Conservation (phyloP, 306 rosid genomes). For the Glycine tomentella region DNA sequence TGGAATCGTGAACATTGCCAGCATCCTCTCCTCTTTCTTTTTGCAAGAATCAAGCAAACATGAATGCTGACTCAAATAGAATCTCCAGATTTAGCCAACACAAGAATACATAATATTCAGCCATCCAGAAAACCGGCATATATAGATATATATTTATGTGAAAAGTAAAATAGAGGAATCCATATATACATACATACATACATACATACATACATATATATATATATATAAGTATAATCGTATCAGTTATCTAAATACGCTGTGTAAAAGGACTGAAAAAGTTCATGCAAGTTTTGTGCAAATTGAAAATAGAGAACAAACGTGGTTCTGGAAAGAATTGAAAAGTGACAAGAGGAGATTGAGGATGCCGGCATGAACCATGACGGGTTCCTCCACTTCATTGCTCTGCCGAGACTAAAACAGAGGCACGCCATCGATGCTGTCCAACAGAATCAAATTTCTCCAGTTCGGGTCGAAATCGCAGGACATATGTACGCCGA, state of each 20-base stretch:
- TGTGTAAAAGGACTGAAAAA: not conserved
- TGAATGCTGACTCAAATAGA: not conserved
- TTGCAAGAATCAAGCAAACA: conserved; percentile 5
- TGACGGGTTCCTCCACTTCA: conserved; percentile 57
- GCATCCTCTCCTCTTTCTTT: conserved; percentile 3
- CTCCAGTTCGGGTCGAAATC: conserved; percentile 42
- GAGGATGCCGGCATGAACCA: conserved; percentile 73
- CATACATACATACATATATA: too few species aligned
- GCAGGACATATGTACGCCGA: conserved; percentile 56
- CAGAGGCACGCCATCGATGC: conserved; percentile 49
- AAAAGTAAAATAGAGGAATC: not conserved
- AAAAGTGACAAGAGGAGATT: conserved; percentile 53
- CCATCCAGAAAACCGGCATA: too few species aligned
- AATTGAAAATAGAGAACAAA: conserved; percentile 20
- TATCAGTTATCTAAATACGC: too few species aligned
- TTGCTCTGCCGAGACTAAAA: conserved; percentile 46
- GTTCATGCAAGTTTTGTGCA: not conserved
- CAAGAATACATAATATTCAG: conserved; percentile 14
- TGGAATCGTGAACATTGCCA: conserved; percentile 32
- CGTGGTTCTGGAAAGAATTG: conserved; percentile 64
- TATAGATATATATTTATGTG: not conserved
- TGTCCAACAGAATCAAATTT: conserved; percentile 54
- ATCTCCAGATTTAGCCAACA: conserved; percentile 23
- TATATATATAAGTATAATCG: too few species aligned
- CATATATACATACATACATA: not conserved